Evolutionary conservation across 1,284 basidiomycete genomes (phyloP).

Genomic region (Austropuccinia psidii): DNA sequence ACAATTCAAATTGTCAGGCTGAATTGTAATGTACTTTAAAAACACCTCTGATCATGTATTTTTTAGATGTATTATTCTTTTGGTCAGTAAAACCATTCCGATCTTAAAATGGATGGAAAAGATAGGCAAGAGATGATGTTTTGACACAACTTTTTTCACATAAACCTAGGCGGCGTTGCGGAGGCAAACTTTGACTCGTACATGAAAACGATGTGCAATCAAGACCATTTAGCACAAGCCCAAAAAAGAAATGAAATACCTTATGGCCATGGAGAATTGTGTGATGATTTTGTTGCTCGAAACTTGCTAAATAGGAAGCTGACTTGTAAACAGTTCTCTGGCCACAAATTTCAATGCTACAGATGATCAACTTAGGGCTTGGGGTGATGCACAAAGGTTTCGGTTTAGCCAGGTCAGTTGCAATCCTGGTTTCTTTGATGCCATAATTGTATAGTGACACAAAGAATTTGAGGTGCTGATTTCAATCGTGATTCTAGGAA

Average conservation of each 20-base stretch:
- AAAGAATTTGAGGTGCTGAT: no score
- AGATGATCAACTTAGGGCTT: slow-evolving; percentile 46
- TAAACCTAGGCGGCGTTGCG: slow-evolving; percentile 58
- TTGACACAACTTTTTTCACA: not conserved
- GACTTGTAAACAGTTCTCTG: slow-evolving; percentile 58
- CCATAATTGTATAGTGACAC: no score
- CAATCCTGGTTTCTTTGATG: not conserved
- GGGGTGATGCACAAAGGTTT: slow-evolving; percentile 72
- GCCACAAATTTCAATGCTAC: slow-evolving; percentile 61
- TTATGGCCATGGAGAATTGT: slow-evolving; percentile 33
- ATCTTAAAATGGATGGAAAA: not conserved
- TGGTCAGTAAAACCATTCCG: not conserved
- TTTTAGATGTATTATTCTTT: slow-evolving; percentile 28
- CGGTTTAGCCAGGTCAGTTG: slow-evolving; percentile 57
- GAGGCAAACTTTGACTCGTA: slow-evolving; percentile 60
- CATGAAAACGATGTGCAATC: slow-evolving; percentile 60
- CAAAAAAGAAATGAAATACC: slow-evolving; percentile 2
- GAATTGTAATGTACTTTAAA: not conserved
- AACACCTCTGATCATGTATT: not conserved
- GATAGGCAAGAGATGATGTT: not conserved
- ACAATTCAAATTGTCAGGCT: not conserved
- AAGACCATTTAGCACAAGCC: not conserved
- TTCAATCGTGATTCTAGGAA: not conserved
- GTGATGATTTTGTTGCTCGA: not conserved
- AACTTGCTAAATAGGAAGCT: not conserved